A percentile compares a stretch with the other conserved stretches of the same genome.
Conservation (phyloP, 2,329 filamentous ascomycete species). For the Penicillium sp. region DNA sequence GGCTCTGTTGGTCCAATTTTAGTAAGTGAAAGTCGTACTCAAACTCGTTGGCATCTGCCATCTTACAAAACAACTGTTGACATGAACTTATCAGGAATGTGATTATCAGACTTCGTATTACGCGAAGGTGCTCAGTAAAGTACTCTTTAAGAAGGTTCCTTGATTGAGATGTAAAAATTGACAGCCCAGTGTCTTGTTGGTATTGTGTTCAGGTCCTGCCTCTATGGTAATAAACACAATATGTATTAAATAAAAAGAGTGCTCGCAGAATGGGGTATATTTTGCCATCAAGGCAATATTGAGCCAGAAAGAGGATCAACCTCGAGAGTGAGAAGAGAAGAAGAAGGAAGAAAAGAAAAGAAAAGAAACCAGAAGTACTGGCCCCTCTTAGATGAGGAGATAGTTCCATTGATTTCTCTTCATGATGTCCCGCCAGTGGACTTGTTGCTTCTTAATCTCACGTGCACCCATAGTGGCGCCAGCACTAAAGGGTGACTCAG, state of each 20-base stretch:
- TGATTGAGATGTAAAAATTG: background rate
- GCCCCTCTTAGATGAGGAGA: conserved; percentile 70
- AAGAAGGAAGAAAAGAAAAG: background rate
- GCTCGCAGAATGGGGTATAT: background rate
- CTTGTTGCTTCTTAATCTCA: conserved; percentile 55
- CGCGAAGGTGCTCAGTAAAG: background rate
- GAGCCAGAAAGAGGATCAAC: background rate
- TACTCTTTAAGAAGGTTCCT: background rate
- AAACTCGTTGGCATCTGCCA: too few relatives aligned
- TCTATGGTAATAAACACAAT: background rate
- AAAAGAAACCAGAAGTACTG: background rate
- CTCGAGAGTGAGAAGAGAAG: background rate
- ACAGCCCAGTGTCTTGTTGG: background rate
- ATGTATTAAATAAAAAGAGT: background rate
- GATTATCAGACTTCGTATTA: background rate
- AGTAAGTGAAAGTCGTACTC: too few relatives aligned
- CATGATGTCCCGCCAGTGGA: conserved; percentile 97
- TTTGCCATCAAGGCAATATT: background rate
- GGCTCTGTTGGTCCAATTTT: too few relatives aligned
- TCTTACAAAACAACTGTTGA: too few relatives aligned
- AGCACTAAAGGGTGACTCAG: conserved; percentile 14
- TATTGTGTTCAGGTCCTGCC: background rate
- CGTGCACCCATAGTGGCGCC: conserved; percentile 8
- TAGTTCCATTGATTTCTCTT: conserved; percentile 88
- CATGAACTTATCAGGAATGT: too few relatives aligned